Evolutionary conservation across 2,329 filamentous ascomycete genomes (phyloP).

Genomic region (Beauveria sp.): DNA sequence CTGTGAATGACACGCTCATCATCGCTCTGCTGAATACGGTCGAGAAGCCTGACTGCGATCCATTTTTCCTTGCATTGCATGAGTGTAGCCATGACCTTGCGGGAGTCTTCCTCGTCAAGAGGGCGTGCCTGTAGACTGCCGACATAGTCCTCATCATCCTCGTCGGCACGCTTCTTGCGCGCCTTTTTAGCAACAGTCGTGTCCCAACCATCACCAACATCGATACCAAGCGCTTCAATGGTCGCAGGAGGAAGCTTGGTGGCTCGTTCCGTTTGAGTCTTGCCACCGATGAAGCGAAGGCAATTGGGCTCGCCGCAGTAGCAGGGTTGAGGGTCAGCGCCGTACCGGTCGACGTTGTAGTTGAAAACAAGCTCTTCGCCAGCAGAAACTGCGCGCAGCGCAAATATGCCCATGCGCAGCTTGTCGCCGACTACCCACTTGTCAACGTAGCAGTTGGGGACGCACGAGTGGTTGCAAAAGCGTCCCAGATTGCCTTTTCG

Average conservation of each 20-base stretch:
- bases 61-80: conserved; percentile 99
- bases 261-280: conserved; percentile 91
- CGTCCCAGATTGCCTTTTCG: conserved; percentile 92
- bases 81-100: conserved; percentile 91
- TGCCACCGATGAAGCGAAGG: conserved; percentile 92
- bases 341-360: conserved; percentile 98
- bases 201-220: conserved; percentile 88
- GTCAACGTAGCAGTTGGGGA: conserved; percentile 97
- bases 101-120: conserved; percentile 75
- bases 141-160: conserved; percentile 94
- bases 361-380: conserved; percentile 98
- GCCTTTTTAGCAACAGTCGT: conserved; percentile 82
- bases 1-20: conserved; percentile 82
- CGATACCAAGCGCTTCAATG: conserved; percentile 92
- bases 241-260: conserved; percentile 85
- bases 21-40: conserved; percentile 77
- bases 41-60: conserved; percentile 92
- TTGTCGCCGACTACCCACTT: conserved; percentile 99
- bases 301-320: conserved; percentile 95
- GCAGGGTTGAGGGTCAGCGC: conserved; percentile 91
- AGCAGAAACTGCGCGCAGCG: conserved; percentile 71
- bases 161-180: conserved; percentile 82
- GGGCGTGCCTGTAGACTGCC: conserved; percentile 76
- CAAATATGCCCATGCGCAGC: conserved; percentile 97
- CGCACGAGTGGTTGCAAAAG: conserved; percentile 99